phyloP scores from a whole-genome alignment of 805 yeast species.

The Candida nemodendra region DNA sequence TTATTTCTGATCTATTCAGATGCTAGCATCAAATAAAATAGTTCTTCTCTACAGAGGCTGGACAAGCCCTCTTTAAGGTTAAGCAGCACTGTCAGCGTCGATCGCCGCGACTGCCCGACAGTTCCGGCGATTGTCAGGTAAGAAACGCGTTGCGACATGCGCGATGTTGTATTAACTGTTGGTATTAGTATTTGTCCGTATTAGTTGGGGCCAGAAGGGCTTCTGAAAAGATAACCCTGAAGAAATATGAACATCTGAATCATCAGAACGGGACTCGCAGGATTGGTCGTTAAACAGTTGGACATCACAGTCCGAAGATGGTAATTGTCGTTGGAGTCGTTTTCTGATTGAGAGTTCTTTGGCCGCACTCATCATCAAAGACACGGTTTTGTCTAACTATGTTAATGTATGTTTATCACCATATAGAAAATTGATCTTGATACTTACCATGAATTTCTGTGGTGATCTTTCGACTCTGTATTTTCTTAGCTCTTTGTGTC shows the following conservation, averaged over 20 bases:
- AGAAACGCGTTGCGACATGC: too few species aligned
- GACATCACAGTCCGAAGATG: neutral
- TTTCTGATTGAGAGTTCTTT: constrained; percentile 14
- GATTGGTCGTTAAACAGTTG: neutral
- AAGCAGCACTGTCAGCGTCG: too few species aligned
- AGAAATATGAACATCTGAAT: neutral
- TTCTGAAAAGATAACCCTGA: constrained; percentile 3
- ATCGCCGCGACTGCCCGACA: too few species aligned
- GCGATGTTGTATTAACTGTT: too few species aligned
- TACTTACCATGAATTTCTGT: constrained; percentile 25
- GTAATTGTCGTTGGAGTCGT: constrained; percentile 6
- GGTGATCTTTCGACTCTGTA: constrained; percentile 16
- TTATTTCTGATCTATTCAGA: too few species aligned
- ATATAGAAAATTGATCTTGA: neutral
- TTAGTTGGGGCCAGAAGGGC: constrained; percentile 15
- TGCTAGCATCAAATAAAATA: too few species aligned
- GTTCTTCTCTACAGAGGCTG: too few species aligned
- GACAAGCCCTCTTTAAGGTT: too few species aligned
- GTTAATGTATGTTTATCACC: constrained; percentile 1
- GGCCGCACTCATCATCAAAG: constrained; percentile 31
- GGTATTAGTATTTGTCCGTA: too few species aligned
- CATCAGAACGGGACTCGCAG: neutral
- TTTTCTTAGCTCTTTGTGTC: constrained; percentile 10
- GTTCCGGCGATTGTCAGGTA: too few species aligned
- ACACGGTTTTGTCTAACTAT: constrained; percentile 22